phyloP scores from a whole-genome alignment of 768 basidiomycete species.

The Trametes punicea region DNA sequence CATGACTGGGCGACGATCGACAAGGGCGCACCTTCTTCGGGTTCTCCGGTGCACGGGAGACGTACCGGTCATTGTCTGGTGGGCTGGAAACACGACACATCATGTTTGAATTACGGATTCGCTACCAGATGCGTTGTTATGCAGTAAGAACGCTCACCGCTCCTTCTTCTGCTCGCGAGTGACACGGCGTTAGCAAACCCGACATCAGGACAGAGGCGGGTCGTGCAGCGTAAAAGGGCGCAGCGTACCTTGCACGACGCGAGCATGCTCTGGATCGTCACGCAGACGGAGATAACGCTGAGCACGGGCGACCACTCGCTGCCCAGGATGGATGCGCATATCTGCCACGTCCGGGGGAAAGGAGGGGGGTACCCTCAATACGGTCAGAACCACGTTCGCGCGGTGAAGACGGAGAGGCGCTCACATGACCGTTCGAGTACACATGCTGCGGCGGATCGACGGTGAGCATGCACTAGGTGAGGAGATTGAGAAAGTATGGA shows the following conservation, averaged over 20 bases:
- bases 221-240: background rate
- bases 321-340: conserved; percentile 87
- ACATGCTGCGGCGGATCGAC: conserved; percentile 55
- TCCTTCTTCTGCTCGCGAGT: conserved; percentile 48
- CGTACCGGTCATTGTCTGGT: conserved; percentile 80
- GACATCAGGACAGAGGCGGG: background rate
- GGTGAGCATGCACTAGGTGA: conserved; percentile 1
- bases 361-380: too few relatives aligned
- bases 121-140: background rate
- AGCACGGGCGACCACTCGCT: conserved; percentile 90
- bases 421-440: conserved; percentile 83
- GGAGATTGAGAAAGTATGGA: background rate
- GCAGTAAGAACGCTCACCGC: conserved; percentile 42
- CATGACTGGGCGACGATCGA: too few relatives aligned
- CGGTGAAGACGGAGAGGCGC: conserved; percentile 8
- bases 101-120: background rate
- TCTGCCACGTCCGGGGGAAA: conserved; percentile 40
- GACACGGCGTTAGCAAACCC: background rate
- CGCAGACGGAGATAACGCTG: conserved; percentile 75
- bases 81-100: conserved; percentile 45
- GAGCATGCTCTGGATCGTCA: conserved; percentile 89
- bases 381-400: background rate
- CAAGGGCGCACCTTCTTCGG: conserved; percentile 94
- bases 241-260: conserved; percentile 79
- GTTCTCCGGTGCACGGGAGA: conserved; percentile 72